Base-by-base conservation (phyloP, 1,284 basidiomycete species). In the Cutaneotrichosporon spelunceum region DNA sequence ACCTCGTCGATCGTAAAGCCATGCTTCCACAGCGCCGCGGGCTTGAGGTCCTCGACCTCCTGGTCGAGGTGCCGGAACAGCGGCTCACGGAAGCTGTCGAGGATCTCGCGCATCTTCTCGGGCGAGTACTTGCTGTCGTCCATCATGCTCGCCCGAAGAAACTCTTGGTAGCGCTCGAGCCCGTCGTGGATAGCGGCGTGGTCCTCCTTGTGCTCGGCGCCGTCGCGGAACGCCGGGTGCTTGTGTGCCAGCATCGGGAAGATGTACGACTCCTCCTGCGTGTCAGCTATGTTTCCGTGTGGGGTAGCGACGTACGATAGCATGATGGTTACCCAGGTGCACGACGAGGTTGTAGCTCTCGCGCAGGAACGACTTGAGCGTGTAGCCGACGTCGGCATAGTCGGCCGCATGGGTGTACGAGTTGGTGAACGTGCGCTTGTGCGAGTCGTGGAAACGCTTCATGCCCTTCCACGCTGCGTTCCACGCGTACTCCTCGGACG, bases 171-270 rank as follows among this genome's bases (percentile, higher is more conserved):
- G 29, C 77, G 79, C 23, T 85, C 84, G 30, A 88, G 77, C 1
- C 87, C 87, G 58, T 85, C 81, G 70, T 88, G 87, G 30, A 89
- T 89, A 13, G 71, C 81, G 59, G 83, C 81, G 71, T 89, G 87
- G 7, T 84, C 85, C 58, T 82, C 81, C 13, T 86, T 72, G 71
- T 88, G 87, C 47, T 83, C 69, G 66, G 75, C 63, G 6, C 72
- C 74, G 11, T 65, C 66, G 53, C 71, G 77, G 74, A 89, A 89
- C 61, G 83, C 77, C 1, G 84, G 83, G 84, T 88, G 86, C 60
- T 81, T 81, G 70, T 82, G 82, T 0, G 83, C 86, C 4, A 89
- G 79, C 4, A 84, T 70, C 1, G 87, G 87, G 77, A 88, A 89
- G 59, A 88, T 80, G 68, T 84, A 80, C 21, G 79, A 60, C 67